Base-by-base conservation (phyloP, 257 asterid genomes). In the Plantago major region DNA sequence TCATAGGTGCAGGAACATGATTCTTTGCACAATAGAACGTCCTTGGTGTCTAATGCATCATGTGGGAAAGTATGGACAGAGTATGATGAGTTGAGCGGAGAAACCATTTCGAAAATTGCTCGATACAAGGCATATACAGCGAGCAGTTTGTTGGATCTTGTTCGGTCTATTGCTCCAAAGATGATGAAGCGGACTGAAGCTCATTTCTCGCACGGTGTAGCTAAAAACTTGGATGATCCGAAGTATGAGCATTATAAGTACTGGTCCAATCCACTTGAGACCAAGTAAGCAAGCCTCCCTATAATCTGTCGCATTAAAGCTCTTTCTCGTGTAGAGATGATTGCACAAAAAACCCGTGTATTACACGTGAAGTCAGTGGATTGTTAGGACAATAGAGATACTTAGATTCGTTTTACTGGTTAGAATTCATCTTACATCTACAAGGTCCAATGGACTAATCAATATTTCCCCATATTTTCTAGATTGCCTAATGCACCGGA, bases 261-360 rank as follows among this genome's bases (percentile, higher is more conserved):
- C 63, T 89, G 97, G 97, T 92, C 99, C 12, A 89, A 89, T 84
- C 99, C 97, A 14, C 96, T 92, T 10, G 99, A 86, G 72, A 89
- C 87, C 63, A 77, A 70, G 96, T 86, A 78, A 86, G 90, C 51
- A 38, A 5, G 45, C 42, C 15, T 30, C 4, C 18, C 18, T 9
- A 17, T 11, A 7, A 44, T 46, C 48, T 3, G 17, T 12, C 14
- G n/a, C 22, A 33, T 16, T 28, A 65, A 37, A 61, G n/a, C 28
- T 54, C 54, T 13, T 67, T 46, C 4, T 22, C 11, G 49, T 17
- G 44, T 55, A 40, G 6, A 37, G 26, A 51, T 3, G 44, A 47
- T 62, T 7, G 16, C 13, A 16, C 38, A 13, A 57, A 57, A 57
- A 37, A 37, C 62, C 30, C 3, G 16, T 22, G 26, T 2, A 33